Evolutionary conservation across 768 basidiomycete genomes (phyloP), one percentile per base, ranked within the genome.

Genomic region (Rhodosporidiobolus sp.): DNA sequence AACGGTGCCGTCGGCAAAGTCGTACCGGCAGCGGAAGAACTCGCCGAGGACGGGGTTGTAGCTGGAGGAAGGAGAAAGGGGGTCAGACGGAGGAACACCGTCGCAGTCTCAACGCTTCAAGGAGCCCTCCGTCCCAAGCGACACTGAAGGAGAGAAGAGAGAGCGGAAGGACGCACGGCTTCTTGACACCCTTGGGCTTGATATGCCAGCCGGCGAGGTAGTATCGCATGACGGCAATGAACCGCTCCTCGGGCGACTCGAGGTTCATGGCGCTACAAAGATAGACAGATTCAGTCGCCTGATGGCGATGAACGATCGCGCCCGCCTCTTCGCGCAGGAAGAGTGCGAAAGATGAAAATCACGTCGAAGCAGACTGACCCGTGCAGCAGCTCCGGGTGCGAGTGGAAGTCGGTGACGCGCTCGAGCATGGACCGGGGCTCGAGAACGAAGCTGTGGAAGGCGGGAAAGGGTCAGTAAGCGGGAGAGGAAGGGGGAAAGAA

Each of bases 171-270:
- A 84, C 90, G 82, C 78, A 94, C 87, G 95, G 95, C 83, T 99
- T 99, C 89, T 99, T 99, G 72, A 98, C 96, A 64, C 80, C 96
- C 83, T 91, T 94, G 76, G 96, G 94, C 82, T 97, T 97, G 83
- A 97, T 94, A 82, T 98, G 96, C 96, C 96, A 99, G 32, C 96
- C 96, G n/a, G 91, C 89, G 58, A 99, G 88, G 80, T 97, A 99
- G 81, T 94, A 96, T 73, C 90, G 89, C 46, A 97, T 85, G 3
- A 98, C 92, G 61, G 88, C 86, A 74, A 95, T 85, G 81, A 97
- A 97, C 55, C 96, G 85, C 79, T 95, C 94, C 80, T 95, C 90
- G 45, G 92, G 87, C 78, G 92, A 88, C 52, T 86, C 84, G 79
- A 87, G 88, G n/a, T 87, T 80, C 75, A 91, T 92, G 57, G 91